A percentile compares a stretch with the other conserved stretches of the same genome.
Evolutionary conservation across 371 early-diverging fungal genomes (phyloP).

Genomic region (Capniomyces stellatus): DNA sequence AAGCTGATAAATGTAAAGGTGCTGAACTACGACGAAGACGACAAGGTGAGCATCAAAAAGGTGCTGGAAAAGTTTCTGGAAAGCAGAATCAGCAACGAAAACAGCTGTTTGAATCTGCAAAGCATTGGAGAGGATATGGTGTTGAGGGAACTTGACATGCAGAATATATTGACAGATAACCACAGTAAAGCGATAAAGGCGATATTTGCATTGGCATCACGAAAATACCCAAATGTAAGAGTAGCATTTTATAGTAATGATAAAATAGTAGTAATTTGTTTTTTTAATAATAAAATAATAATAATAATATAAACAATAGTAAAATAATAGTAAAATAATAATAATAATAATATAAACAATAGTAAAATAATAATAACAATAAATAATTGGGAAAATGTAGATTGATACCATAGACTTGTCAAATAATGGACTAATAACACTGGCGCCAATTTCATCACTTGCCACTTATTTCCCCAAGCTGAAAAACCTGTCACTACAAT

Average conservation of each 20-base stretch:
- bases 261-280: not conserved
- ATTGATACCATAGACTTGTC: constrained; percentile 13
- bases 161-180: not conserved
- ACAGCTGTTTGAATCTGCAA: not conserved
- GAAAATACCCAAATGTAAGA: constrained; percentile 14
- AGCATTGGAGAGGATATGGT: not conserved
- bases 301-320: not conserved
- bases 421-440: constrained; percentile 13
- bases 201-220: constrained; percentile 16
- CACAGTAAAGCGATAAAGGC: constrained; percentile 20
- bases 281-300: not conserved
- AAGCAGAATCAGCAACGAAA: not conserved
- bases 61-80: not conserved
- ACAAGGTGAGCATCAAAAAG: too few relatives aligned
- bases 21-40: too few relatives aligned
- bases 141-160: not conserved
- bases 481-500: constrained; percentile 17
- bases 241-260: not conserved
- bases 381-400: not conserved
- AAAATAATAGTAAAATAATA: not conserved
- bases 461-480: constrained; percentile 16
- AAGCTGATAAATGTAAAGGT: too few relatives aligned
- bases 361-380: too few relatives aligned
- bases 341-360: too few relatives aligned
- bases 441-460: constrained; percentile 16